Evolutionary conservation across 2,329 filamentous ascomycete species (phyloP), one percentile per base, ranked within the genome.

Genomic region (Aureobasidium subglaciale): DNA sequence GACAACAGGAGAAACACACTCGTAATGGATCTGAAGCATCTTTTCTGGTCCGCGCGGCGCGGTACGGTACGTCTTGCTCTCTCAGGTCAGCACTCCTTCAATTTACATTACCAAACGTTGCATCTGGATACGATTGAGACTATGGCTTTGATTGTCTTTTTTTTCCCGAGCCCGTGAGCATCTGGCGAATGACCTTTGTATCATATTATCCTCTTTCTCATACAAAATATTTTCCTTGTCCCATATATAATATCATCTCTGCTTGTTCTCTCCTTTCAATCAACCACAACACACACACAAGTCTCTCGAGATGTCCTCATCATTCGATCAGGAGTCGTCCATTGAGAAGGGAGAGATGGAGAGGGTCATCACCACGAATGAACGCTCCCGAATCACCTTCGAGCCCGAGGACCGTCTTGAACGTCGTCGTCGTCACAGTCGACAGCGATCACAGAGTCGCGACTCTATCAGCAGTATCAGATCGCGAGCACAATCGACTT

Each of bases 391-490:
- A 25, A 57, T 57, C 34, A 53, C 38, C 3, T 57, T 57, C 56
- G 48, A 54, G 20, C 40, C 48, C 18, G 56, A 57, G 43, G 56
- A 53, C 16, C 40, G 56, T 20, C 25, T 41, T 3, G 50, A 48
- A 11, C 56, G 48, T 9, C 35, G 41, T 24, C 56, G 50, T 22
- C 42, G 41, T 15, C 50, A 43, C 25, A 40, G 38, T 53, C 56
- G 34, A 9, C 41, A 43, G 18, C 29, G 58, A 34, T 58, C 58
- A 10, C 13, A 29, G 20, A 59, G 58, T 22, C 49, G 56, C 27
- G 58, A 56, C 25, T 59, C 58, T 8, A 59, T 55, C 55, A 43
- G 27, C 40, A 57, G 55, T 50, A 29, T 56, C 8, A 56, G 54
- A 18, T 52, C 38, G 13, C 35, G 56, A 48, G 45, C 46, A 32